Base-by-base conservation (phyloP, 2,329 filamentous ascomycete species). In the Cercospora nicotianae region DNA sequence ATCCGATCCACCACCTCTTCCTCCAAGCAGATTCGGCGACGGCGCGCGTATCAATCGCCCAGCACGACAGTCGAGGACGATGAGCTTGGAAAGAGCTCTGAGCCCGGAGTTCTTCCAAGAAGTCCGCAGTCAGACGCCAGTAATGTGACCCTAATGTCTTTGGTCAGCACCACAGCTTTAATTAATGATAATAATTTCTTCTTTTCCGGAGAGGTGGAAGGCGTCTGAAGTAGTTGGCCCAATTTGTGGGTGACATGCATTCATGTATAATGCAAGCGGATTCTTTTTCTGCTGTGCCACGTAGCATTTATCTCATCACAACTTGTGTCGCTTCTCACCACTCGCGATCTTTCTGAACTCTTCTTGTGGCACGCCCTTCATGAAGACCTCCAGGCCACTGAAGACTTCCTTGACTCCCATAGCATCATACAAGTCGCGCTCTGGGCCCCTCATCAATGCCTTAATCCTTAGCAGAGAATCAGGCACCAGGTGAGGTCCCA, bases 261-360 rank as follows among this genome's bases (percentile, higher is more conserved):
- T 39, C 13, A n/a, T 5, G 13, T n/a, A n/a, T 39, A n/a, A 39
- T 39, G 36, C 36, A 39, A 39, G 16, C 13, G 13, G 8, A 3
- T 39, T 39, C 13, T n/a, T 39, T 3, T 39, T 6, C 36, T 42
- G 7, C 16, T 5, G 6, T 42, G 36, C 36, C 16, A 42, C 16
- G 36, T 42, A 42, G 36, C 36, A 42, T 0, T 42, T n/a, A 42
- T n/a, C 9, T 26, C 31, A 63, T 58, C 20, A 97, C 79, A 98
- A 82, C 83, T 98, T 98, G 82, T 99, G 95, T 78, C 90, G 92
- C 87, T 97, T 98, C 85, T 95, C 88, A 12, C 94, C 93, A 70
- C 85, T 88, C 1, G 93, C 93, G 77, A 98, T 83, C 84, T 91
- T 94, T 75, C 85, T 82, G 78, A 98, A 98, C 83, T 98, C 92